Evolutionary conservation across 192 early-diverging fungal genomes (phyloP), one percentile per base, ranked within the genome.

Genomic region (Coemansia furcata): DNA sequence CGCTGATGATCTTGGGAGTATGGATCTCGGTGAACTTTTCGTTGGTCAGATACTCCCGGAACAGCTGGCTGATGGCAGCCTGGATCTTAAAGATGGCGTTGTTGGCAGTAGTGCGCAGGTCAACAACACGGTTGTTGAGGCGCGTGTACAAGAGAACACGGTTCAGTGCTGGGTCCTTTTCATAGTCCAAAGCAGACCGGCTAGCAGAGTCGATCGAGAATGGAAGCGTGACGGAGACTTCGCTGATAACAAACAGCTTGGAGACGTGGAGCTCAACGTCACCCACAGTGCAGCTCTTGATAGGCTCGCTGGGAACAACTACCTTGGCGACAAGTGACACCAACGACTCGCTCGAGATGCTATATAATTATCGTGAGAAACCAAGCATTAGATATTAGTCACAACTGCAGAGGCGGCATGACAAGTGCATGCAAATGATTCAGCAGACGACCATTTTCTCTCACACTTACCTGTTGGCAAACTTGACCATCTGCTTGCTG

Each of bases 11-110:
- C 87, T 99, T 99, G 72, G 98, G 98, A 26, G 96, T 89, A 80
- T 99, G 98, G 71, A 99, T 98, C 84, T 99, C 98, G 65, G 92
- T 89, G 54, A 97, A 98, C 39, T 83, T 83, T 54, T 92, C 82
- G 26, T 78, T 74, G 55, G 90, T 85, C 54, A 99, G 83, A 78
- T 90, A 99, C 72, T 98, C 95, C 68, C 98, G 89, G 93, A 99
- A 99, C 69, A 98, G 86, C 63, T 86, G 87, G 85, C 91, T 90
- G 12, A 99, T 90, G 43, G 90, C 96, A 35, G 91, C 91, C 82
- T 99, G 98, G 69, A 99, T 89, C 66, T 92, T 89, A 92, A 99
- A 99, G 65, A 98, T 96, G 42, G 95, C 92, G 42, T 99, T 92
- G 86, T 97, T 98, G 65, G 98, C 92, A 69, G 86, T 89, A 54